Evolutionary conservation across 2,329 filamentous ascomycete species (phyloP).

Genomic region (Pezicula neosporulosa): DNA sequence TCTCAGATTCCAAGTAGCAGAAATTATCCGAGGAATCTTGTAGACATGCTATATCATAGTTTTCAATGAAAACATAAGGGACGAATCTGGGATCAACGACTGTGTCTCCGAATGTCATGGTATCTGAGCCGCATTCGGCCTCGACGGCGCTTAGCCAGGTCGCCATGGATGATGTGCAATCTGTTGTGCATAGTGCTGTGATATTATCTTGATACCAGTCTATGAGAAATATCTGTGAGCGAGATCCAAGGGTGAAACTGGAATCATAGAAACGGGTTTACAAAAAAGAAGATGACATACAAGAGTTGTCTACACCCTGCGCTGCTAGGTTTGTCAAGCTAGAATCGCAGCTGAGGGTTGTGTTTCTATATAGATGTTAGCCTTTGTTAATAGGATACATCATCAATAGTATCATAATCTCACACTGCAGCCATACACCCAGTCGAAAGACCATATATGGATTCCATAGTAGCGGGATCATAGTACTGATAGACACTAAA

Average conservation of each 20-base stretch:
- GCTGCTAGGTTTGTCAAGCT: not conserved
- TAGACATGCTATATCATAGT: constrained; percentile 13
- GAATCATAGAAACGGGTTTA: not conserved
- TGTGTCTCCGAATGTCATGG: not conserved
- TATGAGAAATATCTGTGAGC: not conserved
- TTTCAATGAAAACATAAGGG: constrained; percentile 3
- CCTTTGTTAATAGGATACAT: not conserved
- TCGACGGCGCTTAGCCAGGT: constrained; percentile 24
- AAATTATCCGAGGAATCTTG: constrained; percentile 9
- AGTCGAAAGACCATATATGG: not conserved
- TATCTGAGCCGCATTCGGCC: constrained; percentile 4
- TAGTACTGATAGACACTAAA: no score
- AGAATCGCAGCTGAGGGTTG: not conserved
- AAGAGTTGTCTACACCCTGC: not conserved
- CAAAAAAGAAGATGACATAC: not conserved
- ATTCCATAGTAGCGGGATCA: not conserved
- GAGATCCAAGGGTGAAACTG: no score
- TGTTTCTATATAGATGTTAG: not conserved
- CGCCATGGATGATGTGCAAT: constrained; percentile 25
- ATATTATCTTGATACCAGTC: constrained; percentile 6
- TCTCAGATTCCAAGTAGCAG: constrained; percentile 14
- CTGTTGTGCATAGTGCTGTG: constrained; percentile 4
- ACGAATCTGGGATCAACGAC: not conserved
- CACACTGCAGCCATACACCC: not conserved
- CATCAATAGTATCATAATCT: not conserved